Evolutionary conservation across 345 rosid species (phyloP).

Genomic region (Psidium guajava): DNA sequence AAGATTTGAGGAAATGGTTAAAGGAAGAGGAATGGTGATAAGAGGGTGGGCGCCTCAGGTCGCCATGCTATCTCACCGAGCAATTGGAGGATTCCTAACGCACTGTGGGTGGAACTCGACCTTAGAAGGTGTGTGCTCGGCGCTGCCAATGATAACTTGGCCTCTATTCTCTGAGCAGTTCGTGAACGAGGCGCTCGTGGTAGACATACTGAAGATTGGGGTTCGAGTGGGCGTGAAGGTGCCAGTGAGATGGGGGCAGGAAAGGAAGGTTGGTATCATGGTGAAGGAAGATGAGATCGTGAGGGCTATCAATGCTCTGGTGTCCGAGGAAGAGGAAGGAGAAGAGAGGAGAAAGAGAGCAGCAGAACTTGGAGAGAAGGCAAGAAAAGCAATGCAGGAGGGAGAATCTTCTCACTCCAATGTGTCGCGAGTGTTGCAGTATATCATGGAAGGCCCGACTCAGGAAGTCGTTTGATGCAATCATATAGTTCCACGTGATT

Average conservation of each 20-base stretch:
- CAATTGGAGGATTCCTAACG: constrained; percentile 62
- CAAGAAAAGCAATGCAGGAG: constrained; percentile 28
- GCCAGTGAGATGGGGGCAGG: constrained; percentile 74
- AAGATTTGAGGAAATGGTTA: constrained; percentile 38
- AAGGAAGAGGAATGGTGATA: constrained; percentile 54
- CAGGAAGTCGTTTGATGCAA: not conserved
- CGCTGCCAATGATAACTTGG: constrained; percentile 79
- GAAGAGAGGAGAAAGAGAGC: constrained; percentile 34
- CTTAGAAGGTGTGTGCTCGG: constrained; percentile 43
- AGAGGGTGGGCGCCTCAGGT: constrained; percentile 89
- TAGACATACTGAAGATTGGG: constrained; percentile 49
- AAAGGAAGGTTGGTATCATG: constrained; percentile 46
- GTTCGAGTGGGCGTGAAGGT: constrained; percentile 65
- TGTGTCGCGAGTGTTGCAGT: constrained; percentile 30
- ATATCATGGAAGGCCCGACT: constrained; percentile 5
- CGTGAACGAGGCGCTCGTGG: constrained; percentile 54
- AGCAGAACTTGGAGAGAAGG: constrained; percentile 26
- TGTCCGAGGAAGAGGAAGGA: constrained; percentile 38
- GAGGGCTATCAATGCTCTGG: constrained; percentile 30
- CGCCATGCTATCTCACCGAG: constrained; percentile 49
- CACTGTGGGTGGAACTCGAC: constrained; percentile 95
- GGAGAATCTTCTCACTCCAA: constrained; percentile 51
- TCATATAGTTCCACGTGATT: not conserved
- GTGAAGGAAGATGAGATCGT: constrained; percentile 36
- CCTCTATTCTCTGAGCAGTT: constrained; percentile 74